Base-by-base conservation (phyloP, 371 early-diverging fungal species). In the Apophysomyces trapeziformis region DNA sequence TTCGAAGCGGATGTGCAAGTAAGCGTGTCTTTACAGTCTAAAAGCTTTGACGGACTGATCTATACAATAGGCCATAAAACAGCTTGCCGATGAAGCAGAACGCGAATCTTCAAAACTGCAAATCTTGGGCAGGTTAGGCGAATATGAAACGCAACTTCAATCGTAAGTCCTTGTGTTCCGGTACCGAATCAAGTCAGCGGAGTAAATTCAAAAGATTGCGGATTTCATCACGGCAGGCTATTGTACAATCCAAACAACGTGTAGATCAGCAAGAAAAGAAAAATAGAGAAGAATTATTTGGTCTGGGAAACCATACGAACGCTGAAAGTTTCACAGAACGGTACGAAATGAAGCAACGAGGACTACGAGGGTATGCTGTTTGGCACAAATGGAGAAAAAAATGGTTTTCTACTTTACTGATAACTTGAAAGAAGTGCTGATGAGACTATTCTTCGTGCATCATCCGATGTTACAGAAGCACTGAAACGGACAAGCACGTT, bases 401-500 rank as follows among this genome's bases (percentile, higher is more conserved):
- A 57, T 16, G n/a, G 16, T 14, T 14, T 4, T 36, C 21, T 43
- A 43, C 1, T 21, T 14, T 57, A 50, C 5, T 18, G 9, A 18
- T 18, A 16, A 26, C n/a, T 38, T 45, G 14, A 35, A 36, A 38
- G 14, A 68, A 77, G 63, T 67, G 75, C 47, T 71, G 79, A 85
- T 47, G 79, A 85, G 12, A 68, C 78, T 1, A 37, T 85, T 16
- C 61, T 85, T 44, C 73, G 78, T 37, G 82, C 89, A 16, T 80
- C 86, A 35, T 70, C 76, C 1, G 86, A 89, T 63, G 84, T 90
- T 5, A 91, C 92, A 3, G 85, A 85, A 35, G 75, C 89, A 32
- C 75, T 93, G 5, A 76, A 82, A 61, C 85, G 90, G 63, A 91
- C 92, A 0, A 83, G 87, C 14, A 84, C 85, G 39, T 74, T 92